Base-by-base conservation (phyloP, 1,284 basidiomycete genomes). In the Taiwanofungus camphoratus region DNA sequence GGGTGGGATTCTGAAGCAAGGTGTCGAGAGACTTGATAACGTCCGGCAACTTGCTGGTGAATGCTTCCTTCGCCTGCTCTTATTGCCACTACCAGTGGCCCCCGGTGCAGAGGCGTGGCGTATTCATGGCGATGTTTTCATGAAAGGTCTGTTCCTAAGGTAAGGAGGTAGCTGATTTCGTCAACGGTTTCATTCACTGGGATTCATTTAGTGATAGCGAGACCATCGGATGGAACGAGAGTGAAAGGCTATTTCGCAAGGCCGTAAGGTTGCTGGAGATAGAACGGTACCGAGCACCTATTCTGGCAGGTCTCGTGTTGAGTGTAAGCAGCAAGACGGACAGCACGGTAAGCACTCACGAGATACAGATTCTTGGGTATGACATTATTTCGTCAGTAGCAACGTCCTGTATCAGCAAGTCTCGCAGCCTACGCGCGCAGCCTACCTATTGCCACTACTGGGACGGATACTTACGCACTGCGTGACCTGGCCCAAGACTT, bases 1-100 rank as follows among this genome's bases (percentile, higher is more conserved):
- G 32, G 77, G 73, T 3, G 82, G 79, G 0, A 77, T 94, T 39
- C 68, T 92, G 46, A 96, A 92, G 63, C 92, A 96, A 60, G 86
- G 88, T 5, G 80, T 91, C 13, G 95, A 98, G 63, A 75, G 92
- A 50, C 77, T 98, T 20, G 93, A 97, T 59, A 89, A 87, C 54
- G 88, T 98, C 23, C 77, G 94, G 24, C 81, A 84, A 45, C 79
- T 79, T 32, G 85, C 90, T 2, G 92, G 90, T 0, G 67, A 73
- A 52, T 70, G 73, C 48, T 73, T 91, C 43, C 51, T 77, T 45
- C 60, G 62, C 30, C 62, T 83, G 30, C 51, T 92, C 23, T 51
- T 60, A 18, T 58, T 73, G 7, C 55, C 76, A 2, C 57, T 68
- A 21, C 77, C 76, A 18, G 56, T 55, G 3, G 63, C 72, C 7